Percentiles rank a stretch among this genome's conserved stretches.
Evolutionary conservation across 441 rosid genomes (phyloP).

Genomic region (Gossypium trilobum): DNA sequence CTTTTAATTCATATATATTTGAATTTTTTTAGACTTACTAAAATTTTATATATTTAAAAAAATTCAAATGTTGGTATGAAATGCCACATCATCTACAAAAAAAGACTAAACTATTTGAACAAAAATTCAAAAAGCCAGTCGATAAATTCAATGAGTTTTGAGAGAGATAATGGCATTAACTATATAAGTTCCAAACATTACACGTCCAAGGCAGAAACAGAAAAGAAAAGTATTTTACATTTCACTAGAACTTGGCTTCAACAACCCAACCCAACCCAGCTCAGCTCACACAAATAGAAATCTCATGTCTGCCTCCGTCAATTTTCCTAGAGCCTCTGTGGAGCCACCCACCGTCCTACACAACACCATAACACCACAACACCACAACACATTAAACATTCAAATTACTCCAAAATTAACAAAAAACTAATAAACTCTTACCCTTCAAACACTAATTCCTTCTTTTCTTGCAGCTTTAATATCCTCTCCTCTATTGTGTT

Average conservation of each 20-base stretch:
- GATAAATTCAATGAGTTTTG: too few relatives aligned
- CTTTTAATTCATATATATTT: too few relatives aligned
- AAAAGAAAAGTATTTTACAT: neutral
- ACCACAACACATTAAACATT: conserved; percentile 15
- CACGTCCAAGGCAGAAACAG: neutral
- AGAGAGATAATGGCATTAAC: too few relatives aligned
- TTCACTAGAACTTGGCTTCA: neutral
- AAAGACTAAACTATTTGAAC: too few relatives aligned
- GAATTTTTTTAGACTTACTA: too few relatives aligned
- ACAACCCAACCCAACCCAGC: neutral
- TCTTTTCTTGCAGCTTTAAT: conserved; percentile 80
- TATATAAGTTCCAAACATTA: too few relatives aligned
- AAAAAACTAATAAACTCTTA: conserved; percentile 16
- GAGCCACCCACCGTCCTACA: conserved; percentile 86
- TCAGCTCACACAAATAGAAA: conserved; percentile 49
- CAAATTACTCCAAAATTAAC: neutral
- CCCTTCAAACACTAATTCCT: conserved; percentile 96
- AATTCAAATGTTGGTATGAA: too few relatives aligned
- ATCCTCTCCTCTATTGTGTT: conserved; percentile 93
- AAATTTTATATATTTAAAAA: too few relatives aligned
- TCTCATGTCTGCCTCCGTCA: conserved; percentile 70
- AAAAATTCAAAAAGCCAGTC: too few relatives aligned
- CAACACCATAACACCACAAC: neutral
- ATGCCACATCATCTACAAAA: too few relatives aligned
- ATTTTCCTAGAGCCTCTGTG: conserved; percentile 65